phyloP scores from a whole-genome alignment of 371 early-diverging fungal species.

The Mortierella sp. region DNA sequence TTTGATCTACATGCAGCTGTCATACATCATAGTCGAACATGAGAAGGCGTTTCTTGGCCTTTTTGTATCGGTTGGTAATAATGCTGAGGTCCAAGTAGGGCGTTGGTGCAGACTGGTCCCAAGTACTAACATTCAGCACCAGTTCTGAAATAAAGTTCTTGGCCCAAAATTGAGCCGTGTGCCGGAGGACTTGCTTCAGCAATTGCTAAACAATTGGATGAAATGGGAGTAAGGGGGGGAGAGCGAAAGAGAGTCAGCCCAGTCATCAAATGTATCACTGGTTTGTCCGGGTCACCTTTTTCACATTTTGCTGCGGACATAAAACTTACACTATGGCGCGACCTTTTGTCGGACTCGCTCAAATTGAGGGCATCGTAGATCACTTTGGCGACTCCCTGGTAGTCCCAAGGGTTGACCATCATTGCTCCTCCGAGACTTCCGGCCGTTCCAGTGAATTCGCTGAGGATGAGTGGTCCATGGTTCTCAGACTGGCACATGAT shows the following conservation, averaged over 20 bases:
- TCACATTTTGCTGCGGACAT: too few species aligned
- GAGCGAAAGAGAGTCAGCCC: slow-evolving; percentile 10
- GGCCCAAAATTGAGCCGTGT: slow-evolving; percentile 96
- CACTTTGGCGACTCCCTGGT: slow-evolving; percentile 91
- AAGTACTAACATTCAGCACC: slow-evolving; percentile 53
- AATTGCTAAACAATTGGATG: slow-evolving; percentile 68
- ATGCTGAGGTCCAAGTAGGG: slow-evolving; percentile 67
- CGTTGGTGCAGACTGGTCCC: slow-evolving; percentile 73
- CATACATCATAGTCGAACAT: slow-evolving; percentile 91
- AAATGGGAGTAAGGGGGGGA: slow-evolving; percentile 18
- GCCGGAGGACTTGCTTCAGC: slow-evolving; percentile 84
- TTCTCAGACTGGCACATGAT: slow-evolving; percentile 96
- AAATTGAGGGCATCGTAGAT: slow-evolving; percentile 92
- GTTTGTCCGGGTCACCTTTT: neutral
- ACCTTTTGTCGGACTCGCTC: slow-evolving; percentile 80
- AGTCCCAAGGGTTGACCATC: slow-evolving; percentile 98
- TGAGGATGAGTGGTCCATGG: slow-evolving; percentile 91
- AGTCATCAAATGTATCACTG: neutral
- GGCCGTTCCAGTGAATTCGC: slow-evolving; percentile 98
- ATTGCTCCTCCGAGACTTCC: slow-evolving; percentile 91
- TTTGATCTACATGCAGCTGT: neutral
- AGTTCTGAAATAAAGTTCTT: slow-evolving; percentile 78
- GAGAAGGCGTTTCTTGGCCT: slow-evolving; percentile 72
- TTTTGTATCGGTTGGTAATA: slow-evolving; percentile 60
- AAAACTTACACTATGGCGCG: slow-evolving; percentile 74